A percentile compares a stretch with the other conserved stretches of the same genome.
Conservation (phyloP, 352 stramenopile genomes). For the Pythium myriotylum region DNA sequence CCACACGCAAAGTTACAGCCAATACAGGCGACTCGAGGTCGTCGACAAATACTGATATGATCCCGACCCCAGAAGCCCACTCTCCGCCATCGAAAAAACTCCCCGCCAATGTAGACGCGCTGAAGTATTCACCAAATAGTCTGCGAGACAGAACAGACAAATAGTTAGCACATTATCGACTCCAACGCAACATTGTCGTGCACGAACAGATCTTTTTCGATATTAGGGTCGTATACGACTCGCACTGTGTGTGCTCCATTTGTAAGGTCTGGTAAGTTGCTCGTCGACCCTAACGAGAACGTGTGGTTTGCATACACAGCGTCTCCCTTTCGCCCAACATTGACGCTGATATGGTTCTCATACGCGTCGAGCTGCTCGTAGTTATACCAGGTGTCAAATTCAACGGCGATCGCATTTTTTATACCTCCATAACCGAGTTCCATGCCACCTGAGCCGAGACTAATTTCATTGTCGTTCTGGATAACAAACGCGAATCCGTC, state of each 20-base stretch:
- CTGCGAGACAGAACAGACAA: constrained; percentile 23
- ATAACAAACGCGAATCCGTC: constrained; percentile 85
- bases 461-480: constrained; percentile 73
- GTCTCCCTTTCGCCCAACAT: constrained; percentile 45
- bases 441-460: constrained; percentile 68
- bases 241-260: constrained; percentile 62
- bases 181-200: constrained; percentile 6
- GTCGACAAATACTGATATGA: constrained; percentile 89
- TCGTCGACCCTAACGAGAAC: constrained; percentile 72
- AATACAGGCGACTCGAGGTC: constrained; percentile 81
- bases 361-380: constrained; percentile 83
- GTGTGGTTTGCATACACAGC: constrained; percentile 72
- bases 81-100: constrained; percentile 71
- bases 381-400: constrained; percentile 95
- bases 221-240: constrained; percentile 75
- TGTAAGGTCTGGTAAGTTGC: constrained; percentile 79
- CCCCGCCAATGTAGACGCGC: constrained; percentile 51
- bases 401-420: constrained; percentile 82
- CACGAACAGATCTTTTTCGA: constrained; percentile 65
- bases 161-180: background rate
- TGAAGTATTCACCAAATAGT: constrained; percentile 63
- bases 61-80: constrained; percentile 64
- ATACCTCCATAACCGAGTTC: constrained; percentile 89
- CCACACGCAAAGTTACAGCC: constrained; percentile 85
- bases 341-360: constrained; percentile 93